phyloP scores from a whole-genome alignment of 345 rosid species.

The Lepidium didymum region DNA sequence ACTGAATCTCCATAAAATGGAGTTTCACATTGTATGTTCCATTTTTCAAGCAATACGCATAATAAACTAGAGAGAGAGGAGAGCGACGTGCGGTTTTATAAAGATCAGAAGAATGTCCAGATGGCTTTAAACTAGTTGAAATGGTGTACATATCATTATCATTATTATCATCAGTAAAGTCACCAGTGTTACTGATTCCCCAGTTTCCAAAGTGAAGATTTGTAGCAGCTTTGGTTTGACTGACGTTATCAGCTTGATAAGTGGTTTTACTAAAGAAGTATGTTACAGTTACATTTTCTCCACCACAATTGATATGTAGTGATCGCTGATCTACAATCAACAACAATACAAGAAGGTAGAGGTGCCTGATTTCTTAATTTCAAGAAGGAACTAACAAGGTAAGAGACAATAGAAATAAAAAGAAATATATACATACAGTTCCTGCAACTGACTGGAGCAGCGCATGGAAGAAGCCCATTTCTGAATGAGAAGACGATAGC shows the following conservation, averaged over 20 bases:
- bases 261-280: background rate
- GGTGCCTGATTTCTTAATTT: background rate
- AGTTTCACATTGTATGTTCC: constrained; percentile 56
- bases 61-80: constrained; percentile 53
- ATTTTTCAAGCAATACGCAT: constrained; percentile 49
- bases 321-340: background rate
- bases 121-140: background rate
- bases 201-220: no score
- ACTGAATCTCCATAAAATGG: constrained; percentile 56
- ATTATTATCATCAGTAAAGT: background rate
- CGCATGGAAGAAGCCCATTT: background rate
- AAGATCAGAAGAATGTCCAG: constrained; percentile 14
- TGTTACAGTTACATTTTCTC: background rate
- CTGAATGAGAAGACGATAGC: background rate
- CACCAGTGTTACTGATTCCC: background rate
- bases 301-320: constrained; percentile 23
- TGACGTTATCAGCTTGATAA: background rate
- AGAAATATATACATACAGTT: background rate
- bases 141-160: background rate
- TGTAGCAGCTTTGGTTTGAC: no score
- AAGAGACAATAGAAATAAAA: no score
- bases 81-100: constrained; percentile 47
- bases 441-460: background rate
- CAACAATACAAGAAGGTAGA: background rate
- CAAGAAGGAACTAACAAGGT: background rate